phyloP scores from a whole-genome alignment of 257 asterid genomes.

The Knoxia roxburghii region DNA sequence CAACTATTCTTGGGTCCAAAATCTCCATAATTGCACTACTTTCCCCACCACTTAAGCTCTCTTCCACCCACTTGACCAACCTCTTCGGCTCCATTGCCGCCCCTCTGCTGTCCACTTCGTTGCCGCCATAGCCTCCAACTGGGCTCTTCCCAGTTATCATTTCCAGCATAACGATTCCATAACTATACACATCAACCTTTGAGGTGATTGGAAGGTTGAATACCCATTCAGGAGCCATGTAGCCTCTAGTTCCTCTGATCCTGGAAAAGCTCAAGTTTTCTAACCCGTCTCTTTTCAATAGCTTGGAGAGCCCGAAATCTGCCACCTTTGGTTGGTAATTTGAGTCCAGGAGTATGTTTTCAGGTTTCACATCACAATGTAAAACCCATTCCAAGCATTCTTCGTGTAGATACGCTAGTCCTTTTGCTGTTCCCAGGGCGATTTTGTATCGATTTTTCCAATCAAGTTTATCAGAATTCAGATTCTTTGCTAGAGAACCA shows the following conservation, averaged over 20 bases:
- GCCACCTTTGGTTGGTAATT: conserved; percentile 34
- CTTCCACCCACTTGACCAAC: conserved; percentile 28
- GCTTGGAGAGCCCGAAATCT: conserved; percentile 41
- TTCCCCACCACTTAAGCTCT: conserved; percentile 5
- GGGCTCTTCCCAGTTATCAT: conserved; percentile 31
- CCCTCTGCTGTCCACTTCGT: not conserved
- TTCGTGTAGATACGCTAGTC: conserved; percentile 41
- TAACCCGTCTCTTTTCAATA: conserved; percentile 16
- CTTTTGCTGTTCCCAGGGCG: conserved; percentile 35
- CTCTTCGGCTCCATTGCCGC: conserved; percentile 14
- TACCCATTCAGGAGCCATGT: conserved; percentile 52
- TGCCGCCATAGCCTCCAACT: not conserved
- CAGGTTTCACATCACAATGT: conserved; percentile 31
- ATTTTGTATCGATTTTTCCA: conserved; percentile 33
- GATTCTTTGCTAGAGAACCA: conserved; percentile 29
- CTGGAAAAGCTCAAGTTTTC: conserved; percentile 15
- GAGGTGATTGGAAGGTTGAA: conserved; percentile 34
- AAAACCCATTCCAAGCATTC: conserved; percentile 44
- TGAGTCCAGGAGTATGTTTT: conserved; percentile 29
- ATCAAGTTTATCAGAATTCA: conserved; percentile 21
- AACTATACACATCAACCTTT: conserved; percentile 44
- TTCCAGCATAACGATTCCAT: conserved; percentile 38
- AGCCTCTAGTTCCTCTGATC: conserved; percentile 38
- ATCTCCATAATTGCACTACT: not conserved
- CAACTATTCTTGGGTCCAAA: not conserved